A percentile compares a stretch with the other conserved stretches of the same genome.
Conservation (phyloP, 2,329 filamentous ascomycete species). For the Trichoderma sp. region DNA sequence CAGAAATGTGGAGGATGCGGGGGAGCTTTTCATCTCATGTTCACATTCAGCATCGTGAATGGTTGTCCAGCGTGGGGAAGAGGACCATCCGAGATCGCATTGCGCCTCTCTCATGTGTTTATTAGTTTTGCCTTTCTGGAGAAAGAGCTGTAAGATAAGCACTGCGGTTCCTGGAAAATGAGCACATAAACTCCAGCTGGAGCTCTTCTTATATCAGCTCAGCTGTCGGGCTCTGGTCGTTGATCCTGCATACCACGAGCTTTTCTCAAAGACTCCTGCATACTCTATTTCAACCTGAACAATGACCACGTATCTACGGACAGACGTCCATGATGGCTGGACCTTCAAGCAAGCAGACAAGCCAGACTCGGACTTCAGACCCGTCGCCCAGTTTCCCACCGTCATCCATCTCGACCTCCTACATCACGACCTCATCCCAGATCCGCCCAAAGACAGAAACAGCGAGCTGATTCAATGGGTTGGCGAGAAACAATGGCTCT, state of each 20-base stretch:
- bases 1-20: neutral
- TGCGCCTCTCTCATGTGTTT: neutral
- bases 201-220: neutral
- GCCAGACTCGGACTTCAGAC: neutral
- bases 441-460: conserved; percentile 4
- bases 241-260: neutral
- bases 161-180: neutral
- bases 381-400: conserved; percentile 4
- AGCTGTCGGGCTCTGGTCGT: neutral
- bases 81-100: neutral
- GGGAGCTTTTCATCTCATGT: neutral
- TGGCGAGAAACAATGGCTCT: conserved; percentile 13
- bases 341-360: conserved; percentile 8
- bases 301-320: neutral
- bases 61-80: neutral
- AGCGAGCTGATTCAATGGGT: conserved; percentile 13
- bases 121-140: neutral
- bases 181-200: neutral
- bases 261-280: neutral
- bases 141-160: neutral
- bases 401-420: conserved; percentile 11
- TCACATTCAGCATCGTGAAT: neutral
- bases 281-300: neutral
- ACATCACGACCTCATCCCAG: neutral
- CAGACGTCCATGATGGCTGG: neutral